A percentile compares a stretch with the other conserved stretches of the same genome.
phyloP scores from a whole-genome alignment of 1,284 basidiomycete species.

The Tylopilus orsonianus region DNA sequence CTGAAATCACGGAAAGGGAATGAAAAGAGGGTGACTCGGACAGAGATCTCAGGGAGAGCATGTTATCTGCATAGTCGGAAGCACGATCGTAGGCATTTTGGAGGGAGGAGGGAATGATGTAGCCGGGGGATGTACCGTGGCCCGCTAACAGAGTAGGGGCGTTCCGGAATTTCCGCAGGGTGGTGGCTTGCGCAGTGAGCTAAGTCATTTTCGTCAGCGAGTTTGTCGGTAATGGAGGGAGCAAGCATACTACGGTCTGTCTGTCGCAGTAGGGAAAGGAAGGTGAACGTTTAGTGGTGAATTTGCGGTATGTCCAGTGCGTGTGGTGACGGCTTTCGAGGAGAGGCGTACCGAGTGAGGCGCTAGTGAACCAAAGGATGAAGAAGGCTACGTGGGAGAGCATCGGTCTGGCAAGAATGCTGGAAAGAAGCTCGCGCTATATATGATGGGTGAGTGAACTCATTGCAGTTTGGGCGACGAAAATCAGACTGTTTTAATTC shows the following conservation, averaged over 20 bases:
- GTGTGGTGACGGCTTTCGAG: background rate
- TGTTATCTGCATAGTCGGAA: conserved; percentile 19
- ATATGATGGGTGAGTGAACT: conserved; percentile 3
- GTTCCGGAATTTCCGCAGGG: conserved; percentile 21
- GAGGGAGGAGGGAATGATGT: conserved; percentile 19
- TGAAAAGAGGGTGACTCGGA: background rate
- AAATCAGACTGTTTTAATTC: conserved; percentile 6
- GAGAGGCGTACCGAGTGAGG: conserved; percentile 18
- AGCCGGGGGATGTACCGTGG: conserved; percentile 6
- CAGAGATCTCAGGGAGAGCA: background rate
- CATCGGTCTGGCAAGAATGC: conserved; percentile 12
- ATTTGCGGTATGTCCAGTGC: background rate
- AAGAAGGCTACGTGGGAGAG: conserved; percentile 5
- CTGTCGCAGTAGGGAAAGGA: conserved; percentile 6
- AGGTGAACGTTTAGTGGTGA: background rate
- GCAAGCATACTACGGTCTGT: conserved; percentile 11
- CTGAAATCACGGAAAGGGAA: background rate
- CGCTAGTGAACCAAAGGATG: conserved; percentile 9
- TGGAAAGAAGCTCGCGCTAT: background rate
- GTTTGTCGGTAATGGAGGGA: background rate
- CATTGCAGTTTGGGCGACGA: conserved; percentile 9
- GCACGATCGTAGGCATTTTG: conserved; percentile 18
- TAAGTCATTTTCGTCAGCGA: conserved; percentile 7
- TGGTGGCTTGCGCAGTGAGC: conserved; percentile 19
- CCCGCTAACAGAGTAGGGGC: conserved; percentile 18